A percentile compares a stretch with the other conserved stretches of the same genome.
phyloP scores from a whole-genome alignment of 352 stramenopile species.

The Globisporangium heterothallicum region DNA sequence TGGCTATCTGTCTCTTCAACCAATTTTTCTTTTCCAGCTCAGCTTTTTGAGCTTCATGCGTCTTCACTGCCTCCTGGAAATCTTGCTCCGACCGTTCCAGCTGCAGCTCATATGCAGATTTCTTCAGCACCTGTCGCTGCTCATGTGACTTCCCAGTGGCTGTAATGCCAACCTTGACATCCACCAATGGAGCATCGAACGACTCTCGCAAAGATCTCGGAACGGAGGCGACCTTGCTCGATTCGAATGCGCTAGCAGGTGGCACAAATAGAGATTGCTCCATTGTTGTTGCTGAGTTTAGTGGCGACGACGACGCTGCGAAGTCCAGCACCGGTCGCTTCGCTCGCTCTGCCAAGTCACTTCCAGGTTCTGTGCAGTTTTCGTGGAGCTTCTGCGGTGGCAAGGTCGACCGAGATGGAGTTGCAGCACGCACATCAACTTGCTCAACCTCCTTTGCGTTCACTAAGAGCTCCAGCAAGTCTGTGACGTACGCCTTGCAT shows the following conservation, averaged over 20 bases:
- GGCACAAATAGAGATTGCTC: too few species aligned
- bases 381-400: background rate
- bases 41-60: conserved; percentile 30
- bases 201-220: background rate
- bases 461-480: conserved; percentile 81
- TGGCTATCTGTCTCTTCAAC: conserved; percentile 17
- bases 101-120: conserved; percentile 39
- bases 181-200: conserved; percentile 3
- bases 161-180: background rate
- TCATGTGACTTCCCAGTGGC: background rate
- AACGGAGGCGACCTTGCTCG: background rate
- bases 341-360: too few species aligned
- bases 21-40: conserved; percentile 32
- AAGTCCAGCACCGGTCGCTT: background rate
- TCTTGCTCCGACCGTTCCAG: conserved; percentile 38
- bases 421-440: background rate
- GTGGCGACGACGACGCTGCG: background rate
- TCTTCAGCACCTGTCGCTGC: conserved; percentile 9
- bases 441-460: conserved; percentile 31
- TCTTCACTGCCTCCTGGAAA: conserved; percentile 35
- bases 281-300: background rate
- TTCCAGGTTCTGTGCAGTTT: background rate
- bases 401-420: background rate
- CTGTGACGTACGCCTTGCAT: conserved; percentile 70
- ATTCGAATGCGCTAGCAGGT: too few species aligned